A percentile compares a stretch with the other conserved stretches of the same genome.
phyloP scores from a whole-genome alignment of 306 rosid genomes.

The Carpinus viminea region DNA sequence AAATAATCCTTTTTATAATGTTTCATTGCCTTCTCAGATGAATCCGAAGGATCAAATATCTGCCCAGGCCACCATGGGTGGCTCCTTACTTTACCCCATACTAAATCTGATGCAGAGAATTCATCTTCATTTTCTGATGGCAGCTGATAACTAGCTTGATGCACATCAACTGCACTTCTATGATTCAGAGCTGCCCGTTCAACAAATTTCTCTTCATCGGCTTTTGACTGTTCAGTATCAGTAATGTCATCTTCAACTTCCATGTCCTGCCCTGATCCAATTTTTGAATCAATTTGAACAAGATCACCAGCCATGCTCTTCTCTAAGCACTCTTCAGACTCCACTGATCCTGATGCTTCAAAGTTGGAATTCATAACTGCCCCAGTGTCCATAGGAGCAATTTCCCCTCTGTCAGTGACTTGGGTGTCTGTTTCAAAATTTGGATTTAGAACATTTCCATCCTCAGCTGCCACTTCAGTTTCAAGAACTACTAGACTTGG shows the following conservation, averaged over 20 bases:
- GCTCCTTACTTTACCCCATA: constrained; percentile 98
- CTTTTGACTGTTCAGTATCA: constrained; percentile 34
- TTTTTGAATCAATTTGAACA: constrained; percentile 31
- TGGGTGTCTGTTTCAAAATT: constrained; percentile 31
- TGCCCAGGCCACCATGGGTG: constrained; percentile 99
- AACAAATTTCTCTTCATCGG: constrained; percentile 32
- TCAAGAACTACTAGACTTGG: constrained; percentile 24
- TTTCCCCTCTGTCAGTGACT: constrained; percentile 14
- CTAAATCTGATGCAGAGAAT: constrained; percentile 76
- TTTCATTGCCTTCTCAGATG: constrained; percentile 88
- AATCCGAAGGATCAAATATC: constrained; percentile 77
- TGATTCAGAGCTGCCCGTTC: constrained; percentile 29
- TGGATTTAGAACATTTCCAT: constrained; percentile 24
- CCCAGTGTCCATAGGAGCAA: constrained; percentile 30
- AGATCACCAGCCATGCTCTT: constrained; percentile 20
- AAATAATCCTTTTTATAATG: constrained; percentile 77
- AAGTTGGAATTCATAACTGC: constrained; percentile 29
- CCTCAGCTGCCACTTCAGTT: constrained; percentile 21
- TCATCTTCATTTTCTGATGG: constrained; percentile 64
- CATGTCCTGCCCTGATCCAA: constrained; percentile 42
- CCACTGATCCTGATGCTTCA: constrained; percentile 16
- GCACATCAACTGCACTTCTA: constrained; percentile 31
- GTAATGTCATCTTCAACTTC: constrained; percentile 41
- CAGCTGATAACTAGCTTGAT: constrained; percentile 50
- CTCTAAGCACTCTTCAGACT: constrained; percentile 7